These are phyloP conservation scores for Clavispora phyllophila DNA, from an alignment of 805 yeast genomes.

Conservation along the genomic window DNA sequence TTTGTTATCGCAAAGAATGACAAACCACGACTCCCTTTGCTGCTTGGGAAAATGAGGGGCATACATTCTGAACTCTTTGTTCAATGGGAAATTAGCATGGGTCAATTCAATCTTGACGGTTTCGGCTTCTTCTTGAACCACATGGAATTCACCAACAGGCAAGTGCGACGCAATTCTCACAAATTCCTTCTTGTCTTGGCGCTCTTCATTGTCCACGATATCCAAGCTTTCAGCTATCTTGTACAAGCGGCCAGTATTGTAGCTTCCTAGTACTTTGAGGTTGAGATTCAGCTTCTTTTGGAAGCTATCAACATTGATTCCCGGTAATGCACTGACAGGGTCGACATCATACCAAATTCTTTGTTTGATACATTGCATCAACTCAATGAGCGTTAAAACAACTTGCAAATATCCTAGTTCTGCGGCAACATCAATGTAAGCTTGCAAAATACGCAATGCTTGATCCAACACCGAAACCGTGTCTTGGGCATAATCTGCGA, in stretches of 20 bases:
- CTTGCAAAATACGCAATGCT: conserved; percentile 88
- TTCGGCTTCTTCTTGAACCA: conserved; percentile 33
- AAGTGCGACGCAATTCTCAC: conserved; percentile 47
- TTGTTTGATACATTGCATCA: conserved; percentile 87
- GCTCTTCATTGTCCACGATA: conserved; percentile 22
- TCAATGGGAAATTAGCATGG: conserved; percentile 49
- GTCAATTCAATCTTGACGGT: conserved; percentile 40
- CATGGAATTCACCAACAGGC: conserved; percentile 52
- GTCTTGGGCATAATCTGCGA: conserved; percentile 93
- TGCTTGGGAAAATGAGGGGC: conserved; percentile 82
- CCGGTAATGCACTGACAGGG: conserved; percentile 56
- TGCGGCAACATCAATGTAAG: conserved; percentile 83
- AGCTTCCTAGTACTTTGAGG: conserved; percentile 41
- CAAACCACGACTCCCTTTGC: conserved; percentile 93
- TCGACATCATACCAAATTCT: conserved; percentile 82
- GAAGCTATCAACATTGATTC: conserved; percentile 18
- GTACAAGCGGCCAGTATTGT: conserved; percentile 28
- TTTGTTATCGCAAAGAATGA: conserved; percentile 49
- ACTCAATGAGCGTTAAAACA: conserved; percentile 54
- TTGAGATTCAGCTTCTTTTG: conserved; percentile 9
- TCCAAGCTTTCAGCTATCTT: conserved; percentile 34
- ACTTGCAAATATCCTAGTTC: conserved; percentile 71
- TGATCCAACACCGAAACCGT: conserved; percentile 92
- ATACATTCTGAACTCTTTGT: conserved; percentile 60
- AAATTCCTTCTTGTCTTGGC: conserved; percentile 40